These are phyloP conservation scores for Vaccinium vitisidaea DNA, from an alignment of 148 eudicot species.

Conservation along the genomic window DNA sequence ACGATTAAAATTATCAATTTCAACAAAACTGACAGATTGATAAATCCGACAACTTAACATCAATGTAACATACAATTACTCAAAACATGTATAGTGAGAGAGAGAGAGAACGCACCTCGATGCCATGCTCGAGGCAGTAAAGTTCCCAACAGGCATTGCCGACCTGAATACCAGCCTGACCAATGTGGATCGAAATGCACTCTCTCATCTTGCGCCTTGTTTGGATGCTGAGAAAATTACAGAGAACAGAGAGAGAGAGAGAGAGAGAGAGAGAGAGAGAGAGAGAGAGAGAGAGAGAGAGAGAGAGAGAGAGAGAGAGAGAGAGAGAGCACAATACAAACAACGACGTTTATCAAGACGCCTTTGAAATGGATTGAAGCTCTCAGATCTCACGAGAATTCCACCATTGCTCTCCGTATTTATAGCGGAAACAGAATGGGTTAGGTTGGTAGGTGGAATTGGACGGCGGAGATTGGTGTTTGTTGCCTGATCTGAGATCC, in stretches of 20 bases:
- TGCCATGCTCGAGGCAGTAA: conserved; percentile 34
- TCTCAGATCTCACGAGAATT: neutral
- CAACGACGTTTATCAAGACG: conserved; percentile 11
- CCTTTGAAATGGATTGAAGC: conserved; percentile 4
- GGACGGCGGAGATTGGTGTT: neutral
- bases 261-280: too few relatives aligned
- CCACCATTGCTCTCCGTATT: neutral
- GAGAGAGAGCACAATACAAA: conserved; percentile 18
- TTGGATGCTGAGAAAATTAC: neutral
- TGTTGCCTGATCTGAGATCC: neutral
- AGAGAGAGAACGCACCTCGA: conserved; percentile 17
- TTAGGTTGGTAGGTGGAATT: neutral
- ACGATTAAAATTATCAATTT: neutral
- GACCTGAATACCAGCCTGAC: conserved; percentile 34
- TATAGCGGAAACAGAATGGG: neutral
- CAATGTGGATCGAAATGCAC: conserved; percentile 1
- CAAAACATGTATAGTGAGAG: neutral
- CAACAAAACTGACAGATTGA: neutral
- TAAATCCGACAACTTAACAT: neutral
- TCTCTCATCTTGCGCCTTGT: neutral
- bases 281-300: too few relatives aligned
- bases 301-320: too few relatives aligned
- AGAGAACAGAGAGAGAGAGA: too few relatives aligned
- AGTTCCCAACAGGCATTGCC: conserved; percentile 39
- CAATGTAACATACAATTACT: neutral